These are phyloP conservation scores for Russula virescens DNA, from an alignment of 768 basidiomycete genomes.

Conservation along the genomic window DNA sequence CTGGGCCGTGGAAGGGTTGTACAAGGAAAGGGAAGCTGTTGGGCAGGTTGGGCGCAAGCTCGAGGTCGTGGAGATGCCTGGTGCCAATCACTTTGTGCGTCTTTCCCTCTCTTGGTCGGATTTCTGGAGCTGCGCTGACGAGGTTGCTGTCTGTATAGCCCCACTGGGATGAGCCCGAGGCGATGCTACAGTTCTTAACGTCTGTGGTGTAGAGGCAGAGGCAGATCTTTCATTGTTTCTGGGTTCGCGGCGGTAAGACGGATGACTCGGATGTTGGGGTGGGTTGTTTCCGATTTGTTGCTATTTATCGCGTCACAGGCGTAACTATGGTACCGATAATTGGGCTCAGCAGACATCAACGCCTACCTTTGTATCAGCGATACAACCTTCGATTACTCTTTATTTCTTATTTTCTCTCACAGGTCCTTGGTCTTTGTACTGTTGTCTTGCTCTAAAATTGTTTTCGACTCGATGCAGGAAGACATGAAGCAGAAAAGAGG, in stretches of 20 bases:
- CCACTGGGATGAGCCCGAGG: slow-evolving; percentile 22
- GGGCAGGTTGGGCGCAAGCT: slow-evolving; percentile 14
- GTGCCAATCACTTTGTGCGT: slow-evolving; percentile 25
- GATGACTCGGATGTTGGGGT: neutral
- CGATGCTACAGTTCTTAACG: slow-evolving; percentile 14
- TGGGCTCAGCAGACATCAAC: too few relatives aligned
- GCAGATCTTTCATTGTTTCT: neutral
- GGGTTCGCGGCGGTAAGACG: neutral
- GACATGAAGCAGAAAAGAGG: too few relatives aligned
- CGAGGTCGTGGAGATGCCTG: slow-evolving; percentile 19
- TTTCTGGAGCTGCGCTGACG: neutral
- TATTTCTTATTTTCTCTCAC: too few relatives aligned
- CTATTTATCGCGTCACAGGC: too few relatives aligned
- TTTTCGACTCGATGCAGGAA: too few relatives aligned
- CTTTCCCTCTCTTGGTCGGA: neutral
- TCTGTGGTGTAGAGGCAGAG: slow-evolving; percentile 7
- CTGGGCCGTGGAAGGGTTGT: slow-evolving; percentile 19
- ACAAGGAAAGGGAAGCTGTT: slow-evolving; percentile 9
- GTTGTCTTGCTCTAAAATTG: too few relatives aligned
- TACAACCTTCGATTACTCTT: too few relatives aligned
- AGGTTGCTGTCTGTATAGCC: neutral
- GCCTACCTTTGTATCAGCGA: too few relatives aligned
- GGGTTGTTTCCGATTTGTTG: neutral
- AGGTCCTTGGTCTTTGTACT: too few relatives aligned
- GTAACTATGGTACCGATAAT: too few relatives aligned